Percentiles rank a stretch among this genome's conserved stretches.
phyloP scores from a whole-genome alignment of 805 yeast genomes.

The Torulaspora franciscae region DNA sequence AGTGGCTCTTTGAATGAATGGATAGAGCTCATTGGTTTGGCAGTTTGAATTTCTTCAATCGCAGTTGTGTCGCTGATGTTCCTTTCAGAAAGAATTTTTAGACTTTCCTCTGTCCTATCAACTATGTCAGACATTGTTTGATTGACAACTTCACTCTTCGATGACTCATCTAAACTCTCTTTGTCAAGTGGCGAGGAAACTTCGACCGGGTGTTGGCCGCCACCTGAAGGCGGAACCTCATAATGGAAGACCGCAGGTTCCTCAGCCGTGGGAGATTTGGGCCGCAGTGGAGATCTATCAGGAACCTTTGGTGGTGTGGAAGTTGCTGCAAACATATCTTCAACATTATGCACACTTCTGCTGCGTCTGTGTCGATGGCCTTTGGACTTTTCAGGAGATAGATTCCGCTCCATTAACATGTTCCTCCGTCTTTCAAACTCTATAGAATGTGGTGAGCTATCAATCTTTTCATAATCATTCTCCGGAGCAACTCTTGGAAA shows the following conservation, averaged over 20 bases:
- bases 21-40: constrained; percentile 7
- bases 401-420: constrained; percentile 12
- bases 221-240: background rate
- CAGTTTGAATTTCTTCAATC: background rate
- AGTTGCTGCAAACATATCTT: constrained; percentile 21
- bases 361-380: constrained; percentile 32
- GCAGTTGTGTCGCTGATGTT: background rate
- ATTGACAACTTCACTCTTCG: background rate
- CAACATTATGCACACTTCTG: constrained; percentile 27
- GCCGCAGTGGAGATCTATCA: constrained; percentile 22
- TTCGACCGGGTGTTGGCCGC: background rate
- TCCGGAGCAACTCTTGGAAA: constrained; percentile 20
- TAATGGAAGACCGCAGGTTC: background rate
- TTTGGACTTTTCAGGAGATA: constrained; percentile 9
- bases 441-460: constrained; percentile 9
- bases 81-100: constrained; percentile 14
- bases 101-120: constrained; percentile 16
- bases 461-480: constrained; percentile 15
- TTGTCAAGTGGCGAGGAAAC: constrained; percentile 2
- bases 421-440: constrained; percentile 25
- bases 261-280: constrained; percentile 7
- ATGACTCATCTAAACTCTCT: background rate
- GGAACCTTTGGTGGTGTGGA: constrained; percentile 23
- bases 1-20: constrained; percentile 8
- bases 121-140: background rate